phyloP scores from a whole-genome alignment of 352 stramenopile genomes.

The Pelagophyceae sp. region DNA sequence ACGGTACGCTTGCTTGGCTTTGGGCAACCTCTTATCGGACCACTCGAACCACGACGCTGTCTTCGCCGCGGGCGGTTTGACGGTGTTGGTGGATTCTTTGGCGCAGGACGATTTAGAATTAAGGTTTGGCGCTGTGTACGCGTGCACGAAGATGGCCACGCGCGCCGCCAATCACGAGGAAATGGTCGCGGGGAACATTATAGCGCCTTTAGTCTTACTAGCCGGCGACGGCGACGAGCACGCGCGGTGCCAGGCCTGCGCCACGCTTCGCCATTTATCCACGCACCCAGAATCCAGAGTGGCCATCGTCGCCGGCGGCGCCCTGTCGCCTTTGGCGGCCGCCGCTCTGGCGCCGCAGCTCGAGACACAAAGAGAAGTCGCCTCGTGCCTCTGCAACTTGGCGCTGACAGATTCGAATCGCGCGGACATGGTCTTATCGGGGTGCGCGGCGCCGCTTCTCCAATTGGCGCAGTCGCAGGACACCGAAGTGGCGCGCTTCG shows the following conservation, averaged over 20 bases:
- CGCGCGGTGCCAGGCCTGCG: constrained; percentile 75
- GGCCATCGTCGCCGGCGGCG: constrained; percentile 56
- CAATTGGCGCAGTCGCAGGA: constrained; percentile 52
- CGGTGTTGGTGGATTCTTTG: constrained; percentile 58
- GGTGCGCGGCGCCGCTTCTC: constrained; percentile 66
- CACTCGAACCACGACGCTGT: constrained; percentile 53
- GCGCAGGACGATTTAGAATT: constrained; percentile 65
- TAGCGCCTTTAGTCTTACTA: constrained; percentile 34
- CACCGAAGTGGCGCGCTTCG: constrained; percentile 77
- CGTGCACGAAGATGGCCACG: constrained; percentile 80
- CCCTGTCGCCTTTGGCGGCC: constrained; percentile 46
- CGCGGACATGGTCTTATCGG: constrained; percentile 51
- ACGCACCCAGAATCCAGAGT: constrained; percentile 64
- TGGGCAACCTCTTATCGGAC: constrained; percentile 64
- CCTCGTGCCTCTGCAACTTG: constrained; percentile 71
- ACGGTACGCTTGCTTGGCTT: constrained; percentile 64
- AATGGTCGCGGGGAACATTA: constrained; percentile 33
- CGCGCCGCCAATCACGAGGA: constrained; percentile 57
- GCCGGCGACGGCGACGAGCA: constrained; percentile 35
- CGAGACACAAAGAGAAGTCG: constrained; percentile 76
- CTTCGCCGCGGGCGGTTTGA: constrained; percentile 56
- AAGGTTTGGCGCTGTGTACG: constrained; percentile 80
- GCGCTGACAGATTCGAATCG: constrained; percentile 67
- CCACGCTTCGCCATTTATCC: constrained; percentile 70
- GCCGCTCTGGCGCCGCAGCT: constrained; percentile 42